Conservation (phyloP, 129 eudicot species). For the Pittosporum tobira region DNA sequence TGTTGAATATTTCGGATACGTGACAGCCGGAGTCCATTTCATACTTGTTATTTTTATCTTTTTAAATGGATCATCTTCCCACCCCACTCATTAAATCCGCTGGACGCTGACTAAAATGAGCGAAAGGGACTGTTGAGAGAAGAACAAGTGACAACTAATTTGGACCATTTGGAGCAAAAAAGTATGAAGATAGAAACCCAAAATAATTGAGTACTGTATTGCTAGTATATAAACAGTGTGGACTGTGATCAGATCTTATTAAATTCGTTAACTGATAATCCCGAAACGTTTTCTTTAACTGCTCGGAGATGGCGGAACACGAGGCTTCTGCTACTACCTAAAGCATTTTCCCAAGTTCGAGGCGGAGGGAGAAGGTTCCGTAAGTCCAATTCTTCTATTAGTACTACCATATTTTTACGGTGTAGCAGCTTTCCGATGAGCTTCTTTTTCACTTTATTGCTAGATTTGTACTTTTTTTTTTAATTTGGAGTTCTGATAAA, state of each 20-base stretch:
- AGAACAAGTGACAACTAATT: conserved; percentile 1
- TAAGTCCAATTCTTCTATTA: conserved; percentile 18
- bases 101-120: conserved; percentile 6
- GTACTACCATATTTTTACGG: no score
- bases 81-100: conserved; percentile 10
- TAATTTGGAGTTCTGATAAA: no score
- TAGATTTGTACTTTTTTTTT: no score
- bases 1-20: no score
- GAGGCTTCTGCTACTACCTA: conserved; percentile 8
- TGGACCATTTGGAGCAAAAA: background rate
- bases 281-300: conserved; percentile 19
- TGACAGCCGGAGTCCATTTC: no score
- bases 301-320: conserved; percentile 26
- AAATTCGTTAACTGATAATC: conserved; percentile 15
- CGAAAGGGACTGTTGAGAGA: background rate
- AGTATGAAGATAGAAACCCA: background rate
- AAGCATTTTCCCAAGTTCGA: conserved; percentile 15
- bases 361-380: background rate
- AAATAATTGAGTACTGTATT: background rate
- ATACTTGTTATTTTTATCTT: no score
- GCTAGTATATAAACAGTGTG: conserved; percentile 2
- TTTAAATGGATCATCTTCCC: conserved; percentile 5
- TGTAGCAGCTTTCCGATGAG: background rate
- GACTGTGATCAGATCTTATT: conserved; percentile 1
- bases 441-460: background rate